Evolutionary conservation across 306 rosid species (phyloP).

Genomic region (Prunus dulcis): DNA sequence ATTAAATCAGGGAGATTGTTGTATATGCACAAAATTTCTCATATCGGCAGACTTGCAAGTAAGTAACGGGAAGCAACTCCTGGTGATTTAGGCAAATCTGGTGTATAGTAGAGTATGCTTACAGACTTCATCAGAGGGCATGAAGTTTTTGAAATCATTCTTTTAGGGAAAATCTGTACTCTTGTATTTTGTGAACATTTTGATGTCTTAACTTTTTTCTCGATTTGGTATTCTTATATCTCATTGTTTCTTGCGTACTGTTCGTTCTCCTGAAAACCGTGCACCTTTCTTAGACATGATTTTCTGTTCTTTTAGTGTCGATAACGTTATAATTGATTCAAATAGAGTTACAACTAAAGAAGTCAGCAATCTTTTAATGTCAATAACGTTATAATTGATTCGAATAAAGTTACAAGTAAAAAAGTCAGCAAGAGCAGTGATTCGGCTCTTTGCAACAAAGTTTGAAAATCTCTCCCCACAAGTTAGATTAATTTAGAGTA

Average conservation of each 20-base stretch:
- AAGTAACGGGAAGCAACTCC: conserved; percentile 12
- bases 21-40: conserved; percentile 15
- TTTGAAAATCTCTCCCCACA: too few relatives aligned
- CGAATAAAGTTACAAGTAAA: too few relatives aligned
- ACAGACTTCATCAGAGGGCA: conserved; percentile 34
- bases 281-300: background rate
- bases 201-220: conserved; percentile 4
- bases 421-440: too few relatives aligned
- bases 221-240: conserved; percentile 9
- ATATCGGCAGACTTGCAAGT: background rate
- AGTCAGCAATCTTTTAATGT: too few relatives aligned
- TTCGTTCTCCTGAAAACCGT: background rate
- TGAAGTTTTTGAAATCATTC: conserved; percentile 42
- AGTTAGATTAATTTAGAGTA: too few relatives aligned
- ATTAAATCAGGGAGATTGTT: conserved; percentile 10
- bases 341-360: too few relatives aligned
- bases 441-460: too few relatives aligned
- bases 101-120: conserved; percentile 23
- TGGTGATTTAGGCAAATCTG: conserved; percentile 18
- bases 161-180: conserved; percentile 11
- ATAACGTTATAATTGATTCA: too few relatives aligned
- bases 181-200: background rate
- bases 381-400: too few relatives aligned
- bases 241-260: background rate
- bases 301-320: background rate